Percentiles rank a stretch among this genome's conserved stretches.
Evolutionary conservation across 2,329 filamentous ascomycete genomes (phyloP).

Genomic region (Mariannaea sp.): DNA sequence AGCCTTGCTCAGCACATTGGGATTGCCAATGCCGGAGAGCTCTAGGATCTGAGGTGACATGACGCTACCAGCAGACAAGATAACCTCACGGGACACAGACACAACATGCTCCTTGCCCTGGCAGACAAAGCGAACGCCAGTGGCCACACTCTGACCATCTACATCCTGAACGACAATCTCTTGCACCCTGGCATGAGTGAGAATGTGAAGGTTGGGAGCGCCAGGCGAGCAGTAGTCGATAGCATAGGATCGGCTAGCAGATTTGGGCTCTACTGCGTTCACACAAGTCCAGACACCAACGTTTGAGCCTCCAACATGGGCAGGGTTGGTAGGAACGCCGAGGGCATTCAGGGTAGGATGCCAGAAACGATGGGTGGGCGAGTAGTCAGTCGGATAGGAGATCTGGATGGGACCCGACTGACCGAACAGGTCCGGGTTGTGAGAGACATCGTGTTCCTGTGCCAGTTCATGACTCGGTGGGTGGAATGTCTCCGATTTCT

Average conservation of each 20-base stretch:
- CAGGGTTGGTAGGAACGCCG: constrained; percentile 46
- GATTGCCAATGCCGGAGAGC: constrained; percentile 62
- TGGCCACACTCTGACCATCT: constrained; percentile 30
- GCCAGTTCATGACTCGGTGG: constrained; percentile 42
- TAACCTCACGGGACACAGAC: constrained; percentile 55
- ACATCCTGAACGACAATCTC: constrained; percentile 34
- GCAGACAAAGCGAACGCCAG: constrained; percentile 43
- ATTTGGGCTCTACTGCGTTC: constrained; percentile 53
- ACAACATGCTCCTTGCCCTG: constrained; percentile 46
- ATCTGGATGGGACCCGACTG: constrained; percentile 53
- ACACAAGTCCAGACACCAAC: constrained; percentile 57
- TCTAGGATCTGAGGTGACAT: constrained; percentile 65
- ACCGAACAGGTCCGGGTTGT: constrained; percentile 49
- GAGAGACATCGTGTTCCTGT: constrained; percentile 44
- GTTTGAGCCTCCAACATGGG: constrained; percentile 55
- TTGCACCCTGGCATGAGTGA: constrained; percentile 39
- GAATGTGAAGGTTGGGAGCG: constrained; percentile 48
- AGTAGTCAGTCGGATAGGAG: constrained; percentile 49
- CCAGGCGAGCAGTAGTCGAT: constrained; percentile 50
- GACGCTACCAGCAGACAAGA: constrained; percentile 62
- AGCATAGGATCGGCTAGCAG: constrained; percentile 54
- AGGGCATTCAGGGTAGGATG: constrained; percentile 52
- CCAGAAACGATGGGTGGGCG: constrained; percentile 51
- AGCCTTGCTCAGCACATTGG: constrained; percentile 43
- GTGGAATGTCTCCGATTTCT: constrained; percentile 55